phyloP scores from a whole-genome alignment of 805 yeast species.

The Zygotorulaspora sp. region DNA sequence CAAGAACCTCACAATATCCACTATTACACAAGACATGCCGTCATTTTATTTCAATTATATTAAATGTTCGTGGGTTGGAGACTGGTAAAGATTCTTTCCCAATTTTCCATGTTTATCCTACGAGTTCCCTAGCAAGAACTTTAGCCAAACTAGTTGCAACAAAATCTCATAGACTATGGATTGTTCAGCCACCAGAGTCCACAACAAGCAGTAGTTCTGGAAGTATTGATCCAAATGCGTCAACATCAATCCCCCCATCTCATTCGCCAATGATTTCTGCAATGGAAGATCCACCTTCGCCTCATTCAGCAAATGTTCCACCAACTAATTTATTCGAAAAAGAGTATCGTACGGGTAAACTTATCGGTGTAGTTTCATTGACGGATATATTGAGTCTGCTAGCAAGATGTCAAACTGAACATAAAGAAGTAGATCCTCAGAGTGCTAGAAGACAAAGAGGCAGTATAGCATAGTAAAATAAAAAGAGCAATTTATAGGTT shows the following conservation, averaged over 20 bases:
- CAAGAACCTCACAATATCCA: slow-evolving; percentile 82
- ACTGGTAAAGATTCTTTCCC: slow-evolving; percentile 90
- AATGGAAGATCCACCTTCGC: slow-evolving; percentile 22
- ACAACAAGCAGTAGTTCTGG: slow-evolving; percentile 28
- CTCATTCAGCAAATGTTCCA: slow-evolving; percentile 18
- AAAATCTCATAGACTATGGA: slow-evolving; percentile 84
- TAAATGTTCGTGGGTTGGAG: slow-evolving; percentile 83
- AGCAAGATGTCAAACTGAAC: slow-evolving; percentile 52
- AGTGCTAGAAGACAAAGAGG: slow-evolving; percentile 87
- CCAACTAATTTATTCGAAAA: slow-evolving; percentile 35
- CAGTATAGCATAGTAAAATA: slow-evolving; percentile 33
- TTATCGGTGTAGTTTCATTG: slow-evolving; percentile 86
- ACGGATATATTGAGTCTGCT: slow-evolving; percentile 83
- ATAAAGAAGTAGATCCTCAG: slow-evolving; percentile 81
- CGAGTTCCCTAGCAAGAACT: slow-evolving; percentile 78
- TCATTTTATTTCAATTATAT: slow-evolving; percentile 80
- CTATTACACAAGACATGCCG: slow-evolving; percentile 76
- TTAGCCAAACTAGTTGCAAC: slow-evolving; percentile 95
- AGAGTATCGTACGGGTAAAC: slow-evolving; percentile 66
- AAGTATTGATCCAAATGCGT: slow-evolving; percentile 15
- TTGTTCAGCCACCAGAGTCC: slow-evolving; percentile 54
- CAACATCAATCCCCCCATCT: slow-evolving; percentile 16
- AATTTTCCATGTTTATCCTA: slow-evolving; percentile 83
- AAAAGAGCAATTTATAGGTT: too few species aligned
- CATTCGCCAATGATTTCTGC: slow-evolving; percentile 28